phyloP scores from a whole-genome alignment of 768 basidiomycete species.

The Chlorophyllum brunneum region DNA sequence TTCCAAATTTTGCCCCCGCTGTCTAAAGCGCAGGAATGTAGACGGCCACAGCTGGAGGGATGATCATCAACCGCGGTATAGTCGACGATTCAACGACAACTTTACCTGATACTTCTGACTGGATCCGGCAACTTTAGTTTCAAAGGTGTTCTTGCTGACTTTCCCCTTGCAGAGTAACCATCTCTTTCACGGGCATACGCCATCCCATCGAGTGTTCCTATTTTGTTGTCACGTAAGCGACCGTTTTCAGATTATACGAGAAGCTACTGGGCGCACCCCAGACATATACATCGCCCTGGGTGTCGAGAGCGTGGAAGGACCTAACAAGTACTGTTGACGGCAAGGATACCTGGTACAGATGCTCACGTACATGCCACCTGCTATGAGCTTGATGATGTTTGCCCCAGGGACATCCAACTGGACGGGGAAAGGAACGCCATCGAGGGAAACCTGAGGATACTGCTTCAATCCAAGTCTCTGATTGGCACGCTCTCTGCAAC shows the following conservation, averaged over 20 bases:
- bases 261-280: conserved; percentile 58
- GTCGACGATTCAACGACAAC: conserved; percentile 6
- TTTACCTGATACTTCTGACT: conserved; percentile 64
- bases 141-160: conserved; percentile 49
- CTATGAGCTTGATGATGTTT: conserved; percentile 68
- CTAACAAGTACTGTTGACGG: conserved; percentile 30
- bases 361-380: conserved; percentile 73
- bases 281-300: conserved; percentile 65
- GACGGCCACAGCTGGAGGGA: conserved; percentile 63
- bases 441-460: conserved; percentile 27
- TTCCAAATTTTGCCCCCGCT: conserved; percentile 61
- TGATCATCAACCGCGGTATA: conserved; percentile 5
- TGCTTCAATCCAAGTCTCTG: conserved; percentile 58
- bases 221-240: not conserved
- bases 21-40: conserved; percentile 69
- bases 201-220: conserved; percentile 61
- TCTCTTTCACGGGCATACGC: conserved; percentile 37
- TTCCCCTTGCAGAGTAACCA: conserved; percentile 54
- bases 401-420: conserved; percentile 56
- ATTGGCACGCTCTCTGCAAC: conserved; percentile 52
- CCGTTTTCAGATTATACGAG: not conserved
- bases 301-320: conserved; percentile 86
- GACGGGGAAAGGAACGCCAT: conserved; percentile 58
- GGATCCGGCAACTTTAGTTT: conserved; percentile 54
- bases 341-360: not conserved